phyloP scores from a whole-genome alignment of 768 basidiomycete genomes.

The Agrocybe praecox region DNA sequence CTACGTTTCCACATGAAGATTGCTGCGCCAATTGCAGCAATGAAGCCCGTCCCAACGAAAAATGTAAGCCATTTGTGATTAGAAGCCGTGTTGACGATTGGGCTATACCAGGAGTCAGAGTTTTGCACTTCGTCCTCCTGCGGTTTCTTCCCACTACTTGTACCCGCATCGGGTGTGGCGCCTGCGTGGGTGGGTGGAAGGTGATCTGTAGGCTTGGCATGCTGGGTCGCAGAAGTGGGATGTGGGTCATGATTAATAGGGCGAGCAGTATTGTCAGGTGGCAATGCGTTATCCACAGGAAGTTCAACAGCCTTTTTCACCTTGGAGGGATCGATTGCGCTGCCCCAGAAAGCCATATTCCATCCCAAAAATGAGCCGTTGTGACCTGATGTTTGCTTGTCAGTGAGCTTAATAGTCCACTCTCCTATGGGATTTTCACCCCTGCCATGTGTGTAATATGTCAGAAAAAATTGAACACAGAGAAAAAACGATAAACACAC shows the following conservation, averaged over 20 bases:
- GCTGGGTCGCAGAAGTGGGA: slow-evolving; percentile 53
- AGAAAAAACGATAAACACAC: slow-evolving; percentile 43
- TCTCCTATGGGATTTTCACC: slow-evolving; percentile 88
- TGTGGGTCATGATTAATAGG: slow-evolving; percentile 33
- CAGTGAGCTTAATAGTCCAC: slow-evolving; percentile 88
- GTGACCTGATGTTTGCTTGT: slow-evolving; percentile 56
- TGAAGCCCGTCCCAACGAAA: slow-evolving; percentile 66
- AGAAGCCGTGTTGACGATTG: slow-evolving; percentile 62
- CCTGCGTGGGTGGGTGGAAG: slow-evolving; percentile 83
- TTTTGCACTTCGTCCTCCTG: slow-evolving; percentile 20
- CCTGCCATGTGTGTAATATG: slow-evolving; percentile 48
- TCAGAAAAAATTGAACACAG: background rate
- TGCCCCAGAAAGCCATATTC: slow-evolving; percentile 92
- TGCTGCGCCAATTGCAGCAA: slow-evolving; percentile 65
- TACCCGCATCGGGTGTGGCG: slow-evolving; percentile 24
- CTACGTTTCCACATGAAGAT: slow-evolving; percentile 72
- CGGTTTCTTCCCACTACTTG: slow-evolving; percentile 23
- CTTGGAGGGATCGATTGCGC: slow-evolving; percentile 69
- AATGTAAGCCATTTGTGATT: slow-evolving; percentile 86
- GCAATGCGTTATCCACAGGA: slow-evolving; percentile 47
- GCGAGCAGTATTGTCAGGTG: slow-evolving; percentile 38
- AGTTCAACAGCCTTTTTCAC: slow-evolving; percentile 65
- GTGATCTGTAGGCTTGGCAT: slow-evolving; percentile 82
- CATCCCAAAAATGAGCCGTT: slow-evolving; percentile 82
- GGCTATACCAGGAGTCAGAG: slow-evolving; percentile 72